A percentile compares a stretch with the other conserved stretches of the same genome.
phyloP scores from a whole-genome alignment of 306 rosid genomes.

The Aeschynomene evenia region DNA sequence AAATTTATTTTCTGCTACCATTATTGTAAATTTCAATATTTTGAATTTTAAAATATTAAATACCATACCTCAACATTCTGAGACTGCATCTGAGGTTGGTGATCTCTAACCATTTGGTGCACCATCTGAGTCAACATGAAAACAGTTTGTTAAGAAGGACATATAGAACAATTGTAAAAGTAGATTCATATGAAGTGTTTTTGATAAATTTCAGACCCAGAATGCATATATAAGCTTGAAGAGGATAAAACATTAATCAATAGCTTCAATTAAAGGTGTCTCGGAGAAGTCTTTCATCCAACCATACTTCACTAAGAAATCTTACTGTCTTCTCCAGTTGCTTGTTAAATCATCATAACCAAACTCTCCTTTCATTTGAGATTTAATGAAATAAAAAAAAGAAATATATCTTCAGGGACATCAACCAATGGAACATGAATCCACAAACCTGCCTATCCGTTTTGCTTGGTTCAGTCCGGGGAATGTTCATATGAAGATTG shows the following conservation, averaged over 20 bases:
- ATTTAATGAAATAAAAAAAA: conserved; percentile 5
- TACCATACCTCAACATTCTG: conserved; percentile 33
- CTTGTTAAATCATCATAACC: background rate
- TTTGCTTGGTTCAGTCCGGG: conserved; percentile 22
- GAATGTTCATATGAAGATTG: conserved; percentile 27
- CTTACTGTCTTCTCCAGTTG: background rate
- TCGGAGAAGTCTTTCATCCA: background rate
- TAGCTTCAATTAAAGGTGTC: background rate
- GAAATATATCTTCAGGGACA: conserved; percentile 15
- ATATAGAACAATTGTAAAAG: background rate
- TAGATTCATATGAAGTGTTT: background rate
- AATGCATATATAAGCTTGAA: background rate
- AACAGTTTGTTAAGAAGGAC: conserved; percentile 19
- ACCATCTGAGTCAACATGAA: conserved; percentile 27
- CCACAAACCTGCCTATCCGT: conserved; percentile 40
- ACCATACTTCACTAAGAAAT: background rate
- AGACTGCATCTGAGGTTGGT: conserved; percentile 31
- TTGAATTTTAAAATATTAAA: conserved; percentile 9
- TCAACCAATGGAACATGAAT: conserved; percentile 8
- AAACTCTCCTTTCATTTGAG: background rate
- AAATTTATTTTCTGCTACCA: conserved; percentile 2
- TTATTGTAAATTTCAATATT: conserved; percentile 16
- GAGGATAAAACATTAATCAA: background rate
- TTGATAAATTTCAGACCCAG: background rate
- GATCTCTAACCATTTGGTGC: conserved; percentile 26